Percentiles rank a stretch among this genome's conserved stretches.
Conservation (phyloP, 2,329 filamentous ascomycete species). For the Trichoderma koningiopsis region DNA sequence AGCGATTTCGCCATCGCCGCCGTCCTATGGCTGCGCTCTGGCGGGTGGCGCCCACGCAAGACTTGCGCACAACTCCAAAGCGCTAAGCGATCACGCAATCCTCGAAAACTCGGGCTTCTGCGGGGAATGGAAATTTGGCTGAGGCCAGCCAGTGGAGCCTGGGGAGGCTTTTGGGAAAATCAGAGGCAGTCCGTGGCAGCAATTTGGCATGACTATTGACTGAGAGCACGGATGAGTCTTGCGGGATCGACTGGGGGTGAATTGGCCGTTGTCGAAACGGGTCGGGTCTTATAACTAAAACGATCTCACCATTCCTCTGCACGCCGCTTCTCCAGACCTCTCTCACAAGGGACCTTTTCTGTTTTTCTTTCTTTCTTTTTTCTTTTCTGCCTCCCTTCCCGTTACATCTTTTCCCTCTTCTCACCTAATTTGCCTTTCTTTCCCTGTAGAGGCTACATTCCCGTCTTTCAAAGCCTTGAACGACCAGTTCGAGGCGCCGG, state of each 20-base stretch:
- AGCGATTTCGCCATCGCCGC: slow-evolving; percentile 31
- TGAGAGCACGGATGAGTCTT: neutral
- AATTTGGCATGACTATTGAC: neutral
- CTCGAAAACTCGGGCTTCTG: slow-evolving; percentile 32
- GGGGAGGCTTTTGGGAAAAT: neutral
- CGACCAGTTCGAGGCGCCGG: slow-evolving; percentile 28
- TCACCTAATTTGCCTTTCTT: neutral
- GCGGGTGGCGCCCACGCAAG: slow-evolving; percentile 24
- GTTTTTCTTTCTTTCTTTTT: neutral
- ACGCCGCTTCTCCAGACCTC: neutral
- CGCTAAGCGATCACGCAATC: slow-evolving; percentile 43
- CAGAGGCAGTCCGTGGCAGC: neutral
- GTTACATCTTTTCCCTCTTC: neutral
- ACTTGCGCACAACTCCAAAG: slow-evolving; percentile 25
- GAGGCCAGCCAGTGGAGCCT: slow-evolving; percentile 24
- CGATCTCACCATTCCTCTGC: slow-evolving; percentile 14
- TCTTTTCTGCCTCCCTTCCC: neutral
- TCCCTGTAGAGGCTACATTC: neutral
- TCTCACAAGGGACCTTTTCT: neutral
- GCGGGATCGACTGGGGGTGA: slow-evolving; percentile 6
- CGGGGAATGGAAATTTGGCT: slow-evolving; percentile 32
- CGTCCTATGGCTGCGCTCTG: slow-evolving; percentile 17
- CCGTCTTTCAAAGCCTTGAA: neutral
- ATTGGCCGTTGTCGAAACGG: neutral
- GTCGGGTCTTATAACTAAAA: slow-evolving; percentile 18